Conservation (phyloP, 768 basidiomycete genomes). For the Gelatoporia subvermispora region DNA sequence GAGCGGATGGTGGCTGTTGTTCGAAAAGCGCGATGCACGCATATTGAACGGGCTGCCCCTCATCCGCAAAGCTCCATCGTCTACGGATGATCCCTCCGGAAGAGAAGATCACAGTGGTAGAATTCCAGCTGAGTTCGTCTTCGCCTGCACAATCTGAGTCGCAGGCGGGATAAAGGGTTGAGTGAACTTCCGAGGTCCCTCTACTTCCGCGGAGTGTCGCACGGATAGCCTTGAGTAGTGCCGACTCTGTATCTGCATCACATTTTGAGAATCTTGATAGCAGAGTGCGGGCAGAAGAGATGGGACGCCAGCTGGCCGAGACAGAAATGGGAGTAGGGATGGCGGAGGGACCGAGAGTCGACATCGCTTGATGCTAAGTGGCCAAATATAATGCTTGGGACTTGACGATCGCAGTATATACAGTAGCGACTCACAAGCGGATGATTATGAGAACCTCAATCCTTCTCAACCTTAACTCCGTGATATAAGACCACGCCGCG, state of each 20-base stretch:
- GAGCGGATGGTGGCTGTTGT: conserved; percentile 35
- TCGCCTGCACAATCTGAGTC: conserved; percentile 4
- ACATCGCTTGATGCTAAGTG: too few relatives aligned
- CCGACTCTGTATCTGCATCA: conserved; percentile 25
- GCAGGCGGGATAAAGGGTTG: background rate
- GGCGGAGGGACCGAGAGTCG: too few relatives aligned
- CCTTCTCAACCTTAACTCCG: too few relatives aligned
- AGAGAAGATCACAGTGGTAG: conserved; percentile 54
- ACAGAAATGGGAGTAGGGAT: background rate
- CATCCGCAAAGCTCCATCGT: conserved; percentile 71
- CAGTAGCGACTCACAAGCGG: too few relatives aligned
- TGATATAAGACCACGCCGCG: too few relatives aligned
- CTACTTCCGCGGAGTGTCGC: conserved; percentile 48
- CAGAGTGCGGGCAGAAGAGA: background rate
- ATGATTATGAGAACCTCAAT: too few relatives aligned
- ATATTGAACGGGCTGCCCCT: conserved; percentile 70
- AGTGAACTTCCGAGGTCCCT: background rate
- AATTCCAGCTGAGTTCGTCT: conserved; percentile 69
- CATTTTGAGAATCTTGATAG: background rate
- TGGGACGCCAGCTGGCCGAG: background rate
- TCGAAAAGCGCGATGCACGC: conserved; percentile 76
- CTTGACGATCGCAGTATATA: too few relatives aligned
- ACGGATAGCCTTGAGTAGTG: conserved; percentile 53
- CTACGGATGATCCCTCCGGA: conserved; percentile 64
- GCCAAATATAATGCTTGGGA: too few relatives aligned